Evolutionary conservation across 2,329 filamentous ascomycete species (phyloP).

Genomic region (Nakataea oryzae): DNA sequence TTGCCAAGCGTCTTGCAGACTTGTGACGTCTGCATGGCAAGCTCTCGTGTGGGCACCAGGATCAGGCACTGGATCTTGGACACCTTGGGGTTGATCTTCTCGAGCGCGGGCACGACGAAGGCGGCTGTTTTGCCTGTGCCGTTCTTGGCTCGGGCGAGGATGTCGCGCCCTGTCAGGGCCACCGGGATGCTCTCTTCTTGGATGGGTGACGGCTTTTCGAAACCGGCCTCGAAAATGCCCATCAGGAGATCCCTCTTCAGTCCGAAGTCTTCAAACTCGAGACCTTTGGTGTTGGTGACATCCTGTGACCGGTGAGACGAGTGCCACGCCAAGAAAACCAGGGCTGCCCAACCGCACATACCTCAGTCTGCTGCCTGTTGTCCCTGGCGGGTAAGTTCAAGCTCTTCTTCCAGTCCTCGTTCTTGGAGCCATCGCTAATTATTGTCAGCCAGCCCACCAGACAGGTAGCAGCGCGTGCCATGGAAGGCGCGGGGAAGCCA

Average conservation of each 20-base stretch:
- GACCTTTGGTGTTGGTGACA: slow-evolving; percentile 94
- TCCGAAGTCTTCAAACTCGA: slow-evolving; percentile 96
- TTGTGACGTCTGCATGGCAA: slow-evolving; percentile 96
- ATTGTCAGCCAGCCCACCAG: slow-evolving; percentile 17
- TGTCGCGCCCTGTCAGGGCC: slow-evolving; percentile 86
- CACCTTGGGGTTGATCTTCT: slow-evolving; percentile 94
- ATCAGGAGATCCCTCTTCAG: slow-evolving; percentile 93
- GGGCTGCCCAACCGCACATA: slow-evolving; percentile 21
- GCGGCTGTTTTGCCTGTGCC: slow-evolving; percentile 97
- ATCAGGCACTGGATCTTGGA: slow-evolving; percentile 95
- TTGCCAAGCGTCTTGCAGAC: slow-evolving; percentile 98
- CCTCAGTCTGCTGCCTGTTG: slow-evolving; percentile 71
- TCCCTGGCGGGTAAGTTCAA: slow-evolving; percentile 66
- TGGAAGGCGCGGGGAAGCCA: neutral
- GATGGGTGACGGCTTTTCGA: slow-evolving; percentile 96
- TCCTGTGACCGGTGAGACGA: slow-evolving; percentile 45
- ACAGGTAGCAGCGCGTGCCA: slow-evolving; percentile 11
- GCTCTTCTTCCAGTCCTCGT: slow-evolving; percentile 64
- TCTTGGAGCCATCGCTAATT: slow-evolving; percentile 34
- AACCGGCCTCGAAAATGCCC: slow-evolving; percentile 98
- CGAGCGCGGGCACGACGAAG: slow-evolving; percentile 89
- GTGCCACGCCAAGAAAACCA: neutral
- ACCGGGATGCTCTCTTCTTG: slow-evolving; percentile 99
- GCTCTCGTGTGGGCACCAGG: slow-evolving; percentile 89
- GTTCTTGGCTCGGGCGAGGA: slow-evolving; percentile 94